A percentile compares a stretch with the other conserved stretches of the same genome.
phyloP scores from a whole-genome alignment of 2,329 filamentous ascomycete genomes.

The Fusarium nelsonii region DNA sequence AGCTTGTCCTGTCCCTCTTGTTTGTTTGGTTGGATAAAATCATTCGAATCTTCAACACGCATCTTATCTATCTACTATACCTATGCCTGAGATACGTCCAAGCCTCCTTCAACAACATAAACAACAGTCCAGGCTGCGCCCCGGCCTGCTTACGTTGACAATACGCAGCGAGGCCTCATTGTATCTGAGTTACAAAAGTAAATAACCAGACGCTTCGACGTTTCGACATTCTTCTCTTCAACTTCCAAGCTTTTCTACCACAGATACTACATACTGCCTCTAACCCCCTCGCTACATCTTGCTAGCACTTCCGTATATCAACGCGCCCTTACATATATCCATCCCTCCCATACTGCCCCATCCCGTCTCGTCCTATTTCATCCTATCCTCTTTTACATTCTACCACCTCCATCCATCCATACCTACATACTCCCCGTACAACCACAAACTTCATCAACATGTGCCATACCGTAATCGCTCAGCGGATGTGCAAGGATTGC shows the following conservation, averaged over 20 bases:
- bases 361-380: neutral
- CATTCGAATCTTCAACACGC: conserved; percentile 6
- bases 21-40: conserved; percentile 37
- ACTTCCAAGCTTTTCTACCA: conserved; percentile 12
- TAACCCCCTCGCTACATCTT: conserved; percentile 4
- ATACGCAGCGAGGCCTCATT: conserved; percentile 40
- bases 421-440: conserved; percentile 15
- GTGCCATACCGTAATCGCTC: conserved; percentile 50
- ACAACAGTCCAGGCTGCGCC: conserved; percentile 35
- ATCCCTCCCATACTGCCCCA: neutral
- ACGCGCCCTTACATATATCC: conserved; percentile 9
- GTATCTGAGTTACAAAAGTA: conserved; percentile 35
- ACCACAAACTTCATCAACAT: conserved; percentile 38
- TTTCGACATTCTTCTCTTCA: conserved; percentile 20
- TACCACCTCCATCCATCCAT: conserved; percentile 6
- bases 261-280: neutral
- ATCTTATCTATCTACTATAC: neutral
- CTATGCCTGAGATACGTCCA: conserved; percentile 39
- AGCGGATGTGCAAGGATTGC: conserved; percentile 49
- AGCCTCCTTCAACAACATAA: conserved; percentile 33
- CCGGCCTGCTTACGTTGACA: conserved; percentile 41
- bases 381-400: conserved; percentile 4
- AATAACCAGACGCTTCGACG: conserved; percentile 34
- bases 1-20: conserved; percentile 10
- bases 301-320: conserved; percentile 7